phyloP scores from a whole-genome alignment of 768 basidiomycete genomes.

The Agrocybe praecox region DNA sequence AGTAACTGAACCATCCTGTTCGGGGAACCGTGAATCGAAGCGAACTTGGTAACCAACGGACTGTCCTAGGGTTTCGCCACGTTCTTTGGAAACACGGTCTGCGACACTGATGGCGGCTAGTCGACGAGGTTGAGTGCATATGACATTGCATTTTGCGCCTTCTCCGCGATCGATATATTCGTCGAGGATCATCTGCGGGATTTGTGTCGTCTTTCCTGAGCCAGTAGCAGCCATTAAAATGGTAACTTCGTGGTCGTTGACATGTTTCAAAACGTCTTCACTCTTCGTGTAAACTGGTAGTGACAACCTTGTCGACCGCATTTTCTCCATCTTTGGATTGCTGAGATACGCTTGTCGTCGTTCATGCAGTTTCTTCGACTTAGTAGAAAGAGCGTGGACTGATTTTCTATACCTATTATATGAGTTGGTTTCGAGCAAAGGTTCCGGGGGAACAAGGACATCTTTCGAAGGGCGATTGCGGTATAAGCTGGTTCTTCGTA shows the following conservation, averaged over 20 bases:
- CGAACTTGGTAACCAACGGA: conserved; percentile 92
- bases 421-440: neutral
- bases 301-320: conserved; percentile 65
- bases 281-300: conserved; percentile 80
- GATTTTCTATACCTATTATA: conserved; percentile 1
- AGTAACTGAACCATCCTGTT: conserved; percentile 81
- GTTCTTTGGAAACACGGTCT: conserved; percentile 86
- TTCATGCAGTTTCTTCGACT: conserved; percentile 59
- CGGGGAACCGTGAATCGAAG: conserved; percentile 81
- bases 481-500: conserved; percentile 67
- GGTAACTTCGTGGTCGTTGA: conserved; percentile 80
- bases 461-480: conserved; percentile 53
- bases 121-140: conserved; percentile 93
- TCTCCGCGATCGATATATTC: conserved; percentile 76
- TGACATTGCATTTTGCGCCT: conserved; percentile 84
- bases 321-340: conserved; percentile 60
- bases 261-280: conserved; percentile 65
- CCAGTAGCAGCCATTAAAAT: conserved; percentile 90
- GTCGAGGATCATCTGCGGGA: conserved; percentile 91
- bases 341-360: conserved; percentile 60
- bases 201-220: conserved; percentile 93
- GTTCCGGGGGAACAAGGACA: conserved; percentile 6
- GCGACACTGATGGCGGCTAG: conserved; percentile 93
- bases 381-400: conserved; percentile 31
- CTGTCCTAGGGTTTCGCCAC: conserved; percentile 70